A percentile compares a stretch with the other conserved stretches of the same genome.
phyloP scores from a whole-genome alignment of 176 grass and related monocot genomes.

The Cocos nucifera region DNA sequence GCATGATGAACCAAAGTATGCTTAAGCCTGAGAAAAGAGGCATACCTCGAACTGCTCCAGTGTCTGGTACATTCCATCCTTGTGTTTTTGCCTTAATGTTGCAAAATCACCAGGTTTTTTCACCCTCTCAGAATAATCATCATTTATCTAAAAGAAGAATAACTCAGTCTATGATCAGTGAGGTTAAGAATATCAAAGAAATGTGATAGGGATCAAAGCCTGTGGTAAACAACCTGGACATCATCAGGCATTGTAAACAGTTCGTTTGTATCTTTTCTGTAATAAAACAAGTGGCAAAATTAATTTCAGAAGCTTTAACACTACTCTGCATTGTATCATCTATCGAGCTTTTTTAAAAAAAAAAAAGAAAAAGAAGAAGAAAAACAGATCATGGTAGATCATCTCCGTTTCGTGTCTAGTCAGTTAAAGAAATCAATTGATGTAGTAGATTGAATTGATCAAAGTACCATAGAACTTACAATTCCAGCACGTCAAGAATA shows the following conservation, averaged over 20 bases:
- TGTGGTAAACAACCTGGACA: constrained; percentile 37
- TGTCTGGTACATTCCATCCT: constrained; percentile 53
- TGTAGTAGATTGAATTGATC: not conserved
- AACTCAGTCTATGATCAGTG: not conserved
- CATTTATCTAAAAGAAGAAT: constrained; percentile 26
- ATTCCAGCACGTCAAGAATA: constrained; percentile 51
- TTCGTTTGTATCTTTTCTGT: constrained; percentile 50
- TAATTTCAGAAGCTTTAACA: too few relatives aligned
- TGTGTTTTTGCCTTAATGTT: constrained; percentile 59
- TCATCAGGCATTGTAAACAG: constrained; percentile 70
- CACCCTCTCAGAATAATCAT: constrained; percentile 48
- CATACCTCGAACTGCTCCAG: constrained; percentile 62
- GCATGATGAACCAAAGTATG: not conserved
- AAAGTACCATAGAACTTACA: constrained; percentile 25
- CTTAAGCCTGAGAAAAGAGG: not conserved
- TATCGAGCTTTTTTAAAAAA: not conserved
- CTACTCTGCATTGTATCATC: too few relatives aligned
- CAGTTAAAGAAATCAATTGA: too few relatives aligned
- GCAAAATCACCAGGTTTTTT: constrained; percentile 55
- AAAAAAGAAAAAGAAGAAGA: not conserved
- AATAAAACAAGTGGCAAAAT: too few relatives aligned
- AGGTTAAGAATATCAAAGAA: too few relatives aligned
- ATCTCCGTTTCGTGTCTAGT: not conserved
- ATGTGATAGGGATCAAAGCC: too few relatives aligned
- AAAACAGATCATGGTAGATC: not conserved